Percentiles rank a stretch among this genome's conserved stretches.
phyloP scores from a whole-genome alignment of 768 basidiomycete genomes.

The Lentinula edodes region DNA sequence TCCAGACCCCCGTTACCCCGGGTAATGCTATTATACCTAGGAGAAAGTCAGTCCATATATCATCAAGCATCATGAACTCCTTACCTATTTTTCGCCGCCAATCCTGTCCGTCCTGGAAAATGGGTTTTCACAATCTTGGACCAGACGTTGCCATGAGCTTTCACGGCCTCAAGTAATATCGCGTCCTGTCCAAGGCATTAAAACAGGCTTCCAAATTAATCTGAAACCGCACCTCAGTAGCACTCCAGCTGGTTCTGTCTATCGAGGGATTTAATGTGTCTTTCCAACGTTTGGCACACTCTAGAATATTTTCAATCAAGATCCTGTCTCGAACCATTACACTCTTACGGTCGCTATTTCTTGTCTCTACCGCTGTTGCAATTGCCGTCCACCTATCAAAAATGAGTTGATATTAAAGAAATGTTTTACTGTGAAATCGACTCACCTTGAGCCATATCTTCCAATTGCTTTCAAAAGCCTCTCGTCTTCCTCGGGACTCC shows the following conservation, averaged over 20 bases:
- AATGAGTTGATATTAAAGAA: neutral
- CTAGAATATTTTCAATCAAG: slow-evolving; percentile 5
- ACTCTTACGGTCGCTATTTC: slow-evolving; percentile 20
- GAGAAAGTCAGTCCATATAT: neutral
- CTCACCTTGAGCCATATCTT: slow-evolving; percentile 48
- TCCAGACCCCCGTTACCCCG: slow-evolving; percentile 1
- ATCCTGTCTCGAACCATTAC: neutral
- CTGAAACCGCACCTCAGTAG: slow-evolving; percentile 13
- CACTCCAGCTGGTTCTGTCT: slow-evolving; percentile 18
- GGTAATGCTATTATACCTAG: slow-evolving; percentile 16
- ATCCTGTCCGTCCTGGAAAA: slow-evolving; percentile 22
- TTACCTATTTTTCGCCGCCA: slow-evolving; percentile 24
- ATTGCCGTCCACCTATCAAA: slow-evolving; percentile 18
- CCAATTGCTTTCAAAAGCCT: slow-evolving; percentile 51
- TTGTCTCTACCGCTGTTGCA: slow-evolving; percentile 17
- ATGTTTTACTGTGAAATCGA: neutral
- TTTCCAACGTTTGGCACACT: slow-evolving; percentile 24
- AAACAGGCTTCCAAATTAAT: no score
- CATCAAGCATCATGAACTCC: neutral
- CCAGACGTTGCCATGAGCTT: slow-evolving; percentile 20
- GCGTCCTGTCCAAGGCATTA: slow-evolving; percentile 13
- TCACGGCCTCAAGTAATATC: slow-evolving; percentile 18
- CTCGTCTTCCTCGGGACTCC: slow-evolving; percentile 58
- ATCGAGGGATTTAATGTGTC: slow-evolving; percentile 23
- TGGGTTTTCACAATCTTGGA: slow-evolving; percentile 22